Evolutionary conservation across 805 yeast species (phyloP).

Genomic region (Metschnikowia orientalis): DNA sequence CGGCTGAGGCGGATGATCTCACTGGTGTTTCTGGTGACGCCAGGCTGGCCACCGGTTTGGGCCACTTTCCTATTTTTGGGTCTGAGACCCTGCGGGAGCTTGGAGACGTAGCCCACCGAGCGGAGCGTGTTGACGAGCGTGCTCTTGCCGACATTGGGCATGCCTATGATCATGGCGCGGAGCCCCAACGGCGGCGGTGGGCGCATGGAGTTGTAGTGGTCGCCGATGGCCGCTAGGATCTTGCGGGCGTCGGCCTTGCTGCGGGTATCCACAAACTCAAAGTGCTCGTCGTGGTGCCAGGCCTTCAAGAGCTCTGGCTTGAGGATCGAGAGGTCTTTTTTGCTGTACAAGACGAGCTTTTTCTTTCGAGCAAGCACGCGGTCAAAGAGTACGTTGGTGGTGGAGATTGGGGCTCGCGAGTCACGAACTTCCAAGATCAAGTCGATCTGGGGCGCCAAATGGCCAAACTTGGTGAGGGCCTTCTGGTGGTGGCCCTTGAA

Average conservation of each 20-base stretch:
- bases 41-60: conserved; percentile 80
- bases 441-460: conserved; percentile 74
- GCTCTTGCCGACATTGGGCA: conserved; percentile 98
- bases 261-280: conserved; percentile 55
- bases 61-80: conserved; percentile 61
- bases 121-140: conserved; percentile 76
- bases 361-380: conserved; percentile 52
- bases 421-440: conserved; percentile 82
- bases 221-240: conserved; percentile 48
- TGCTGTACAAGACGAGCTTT: conserved; percentile 70
- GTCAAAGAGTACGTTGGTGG: conserved; percentile 77
- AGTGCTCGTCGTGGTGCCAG: conserved; percentile 36
- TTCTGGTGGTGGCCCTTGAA: conserved; percentile 89
- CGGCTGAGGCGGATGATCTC: conserved; percentile 62
- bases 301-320: conserved; percentile 28
- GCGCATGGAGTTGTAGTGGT: conserved; percentile 40
- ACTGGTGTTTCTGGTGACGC: conserved; percentile 78
- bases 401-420: conserved; percentile 81
- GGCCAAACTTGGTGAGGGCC: conserved; percentile 64
- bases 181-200: conserved; percentile 85
- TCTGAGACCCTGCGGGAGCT: conserved; percentile 26
- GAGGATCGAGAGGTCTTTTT: conserved; percentile 58
- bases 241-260: conserved; percentile 44
- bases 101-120: conserved; percentile 31
- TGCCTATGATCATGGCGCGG: conserved; percentile 74